Base-by-base conservation (phyloP, 1,139 yeast genomes). In the Hyphopichia wangnamkhiaoensis region DNA sequence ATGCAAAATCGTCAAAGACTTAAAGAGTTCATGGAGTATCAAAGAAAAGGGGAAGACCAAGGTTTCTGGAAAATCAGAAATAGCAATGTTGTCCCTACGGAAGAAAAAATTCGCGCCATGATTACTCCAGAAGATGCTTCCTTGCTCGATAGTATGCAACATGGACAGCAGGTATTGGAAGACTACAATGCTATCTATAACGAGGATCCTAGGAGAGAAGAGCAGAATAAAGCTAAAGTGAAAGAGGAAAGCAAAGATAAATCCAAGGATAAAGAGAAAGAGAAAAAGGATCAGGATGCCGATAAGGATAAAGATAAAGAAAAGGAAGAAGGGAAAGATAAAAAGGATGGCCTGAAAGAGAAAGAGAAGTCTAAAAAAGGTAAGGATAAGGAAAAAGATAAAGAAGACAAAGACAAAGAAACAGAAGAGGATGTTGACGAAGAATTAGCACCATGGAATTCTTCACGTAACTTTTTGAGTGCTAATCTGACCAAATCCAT, bases 11-110 rank as follows among this genome's bases (percentile, higher is more conserved):
- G 98, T 52, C 98, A 93, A 63, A 74, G 97, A 46, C 74, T 94
- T 44, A 94, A 94, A 60, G 99, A 94, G 63, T 94, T 94, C 52
- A 94, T 94, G 99, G 98, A 91, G 56, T 94, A 88, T 54, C 98
- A 91, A 65, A 75, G 98, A 51, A 82, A 85, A 32, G 98, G 98
- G 12, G 91, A 86, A 21, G 98, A 93, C 57, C 96, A 90, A 56
- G 96, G 98, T 2, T 87, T 71, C 56, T 94, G 99, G 99, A 93
- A 90, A 54, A 76, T 94, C 42, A 89, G 89, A 52, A 78, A 81
- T 17, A 76, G 79, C 15, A 74, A 68, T 40, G 74, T 79, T 3
- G 71, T 91, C 12, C 94, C 96, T 0, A 76, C 72, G 33, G 94
- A 86, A 56, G 95, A 86, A 35, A 84, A 81, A 37, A 82, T 88